Percentiles rank a stretch among this genome's conserved stretches.
These are phyloP conservation scores for Poronia punctata DNA, from an alignment of 495 filamentous ascomycete genomes.

Conservation along the genomic window DNA sequence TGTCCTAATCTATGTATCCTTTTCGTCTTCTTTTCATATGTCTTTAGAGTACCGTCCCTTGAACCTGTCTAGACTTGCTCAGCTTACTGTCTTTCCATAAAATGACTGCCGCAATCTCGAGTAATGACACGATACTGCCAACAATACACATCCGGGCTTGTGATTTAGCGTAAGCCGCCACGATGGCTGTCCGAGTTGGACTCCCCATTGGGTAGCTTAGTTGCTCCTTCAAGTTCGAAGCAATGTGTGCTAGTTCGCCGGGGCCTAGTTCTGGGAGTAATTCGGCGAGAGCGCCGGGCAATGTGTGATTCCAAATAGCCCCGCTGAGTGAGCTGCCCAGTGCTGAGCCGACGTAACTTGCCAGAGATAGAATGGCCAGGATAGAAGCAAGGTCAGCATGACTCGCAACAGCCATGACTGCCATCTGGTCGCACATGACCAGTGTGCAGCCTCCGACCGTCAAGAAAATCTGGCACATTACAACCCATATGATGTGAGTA, in stretches of 20 bases:
- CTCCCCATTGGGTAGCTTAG: constrained; percentile 53
- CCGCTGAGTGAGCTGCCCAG: constrained; percentile 47
- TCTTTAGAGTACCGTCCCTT: constrained; percentile 36
- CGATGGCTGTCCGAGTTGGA: constrained; percentile 52
- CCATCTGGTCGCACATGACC: constrained; percentile 48
- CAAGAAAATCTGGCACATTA: constrained; percentile 64
- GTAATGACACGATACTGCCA: constrained; percentile 21
- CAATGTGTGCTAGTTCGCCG: constrained; percentile 45
- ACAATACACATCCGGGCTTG: constrained; percentile 46
- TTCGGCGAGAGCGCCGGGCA: constrained; percentile 33
- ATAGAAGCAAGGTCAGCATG: constrained; percentile 50
- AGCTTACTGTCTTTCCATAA: constrained; percentile 45
- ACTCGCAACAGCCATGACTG: constrained; percentile 44
- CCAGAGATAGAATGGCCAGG: constrained; percentile 45
- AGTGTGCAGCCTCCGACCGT: constrained; percentile 57
- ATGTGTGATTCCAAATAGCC: constrained; percentile 51
- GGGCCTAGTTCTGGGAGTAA: constrained; percentile 37
- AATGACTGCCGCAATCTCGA: constrained; percentile 37
- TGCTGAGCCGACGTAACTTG: constrained; percentile 45
- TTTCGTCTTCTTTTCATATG: too few species aligned
- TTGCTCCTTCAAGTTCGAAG: constrained; percentile 55
- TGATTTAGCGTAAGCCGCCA: constrained; percentile 49
- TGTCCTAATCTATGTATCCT: constrained; percentile 2
- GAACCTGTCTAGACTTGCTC: constrained; percentile 47
- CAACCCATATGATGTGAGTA: constrained; percentile 49